These are phyloP conservation scores for Neltuma alba DNA, from an alignment of 306 rosid species.

Conservation along the genomic window DNA sequence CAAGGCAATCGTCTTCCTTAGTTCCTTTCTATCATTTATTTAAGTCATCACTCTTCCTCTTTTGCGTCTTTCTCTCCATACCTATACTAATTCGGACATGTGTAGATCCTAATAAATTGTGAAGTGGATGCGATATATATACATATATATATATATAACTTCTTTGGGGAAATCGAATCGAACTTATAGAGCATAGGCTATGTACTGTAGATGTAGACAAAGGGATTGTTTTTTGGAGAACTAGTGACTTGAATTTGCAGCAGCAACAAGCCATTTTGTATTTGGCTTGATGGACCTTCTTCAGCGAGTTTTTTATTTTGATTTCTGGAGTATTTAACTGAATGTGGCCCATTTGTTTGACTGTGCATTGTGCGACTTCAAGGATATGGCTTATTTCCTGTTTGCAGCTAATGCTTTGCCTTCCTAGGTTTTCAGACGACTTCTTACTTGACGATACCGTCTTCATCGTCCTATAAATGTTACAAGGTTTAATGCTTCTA, in stretches of 20 bases:
- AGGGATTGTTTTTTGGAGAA: background rate
- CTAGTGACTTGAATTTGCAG: background rate
- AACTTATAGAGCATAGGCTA: background rate
- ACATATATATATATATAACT: background rate
- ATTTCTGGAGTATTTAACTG: background rate
- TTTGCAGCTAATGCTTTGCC: background rate
- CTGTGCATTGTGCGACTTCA: background rate
- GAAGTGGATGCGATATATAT: background rate
- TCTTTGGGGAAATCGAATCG: background rate
- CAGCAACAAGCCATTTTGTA: background rate
- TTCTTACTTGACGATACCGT: background rate
- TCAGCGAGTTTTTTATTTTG: background rate
- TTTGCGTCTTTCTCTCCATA: background rate
- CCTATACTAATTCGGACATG: background rate
- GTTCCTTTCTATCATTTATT: background rate
- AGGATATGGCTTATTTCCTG: background rate
- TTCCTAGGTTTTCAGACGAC: background rate
- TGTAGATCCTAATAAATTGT: background rate
- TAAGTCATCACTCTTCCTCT: background rate
- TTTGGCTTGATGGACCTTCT: background rate
- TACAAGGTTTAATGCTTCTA: background rate
- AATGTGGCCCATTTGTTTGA: background rate
- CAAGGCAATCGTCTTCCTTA: constrained; percentile 45
- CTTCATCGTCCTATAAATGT: background rate
- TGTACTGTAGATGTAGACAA: background rate